Conservation (phyloP, 352 stramenopile species). For the Paralagenidium karlingii region DNA sequence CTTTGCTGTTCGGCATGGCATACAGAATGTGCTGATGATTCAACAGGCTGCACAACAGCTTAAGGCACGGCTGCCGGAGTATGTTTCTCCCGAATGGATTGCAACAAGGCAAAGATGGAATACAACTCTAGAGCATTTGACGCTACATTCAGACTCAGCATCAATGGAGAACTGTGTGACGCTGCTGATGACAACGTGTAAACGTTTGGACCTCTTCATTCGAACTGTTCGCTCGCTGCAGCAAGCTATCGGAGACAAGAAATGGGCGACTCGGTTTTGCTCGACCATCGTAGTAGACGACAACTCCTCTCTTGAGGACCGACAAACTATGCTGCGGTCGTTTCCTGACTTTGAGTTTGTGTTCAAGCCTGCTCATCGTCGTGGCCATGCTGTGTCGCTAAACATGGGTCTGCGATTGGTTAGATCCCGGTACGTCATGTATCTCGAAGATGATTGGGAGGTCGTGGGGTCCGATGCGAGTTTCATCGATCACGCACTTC, state of each 20-base stretch:
- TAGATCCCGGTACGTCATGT: constrained; percentile 27
- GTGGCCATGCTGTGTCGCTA: constrained; percentile 36
- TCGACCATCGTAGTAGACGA: constrained; percentile 39
- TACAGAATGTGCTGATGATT: not conserved
- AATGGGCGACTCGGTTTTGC: constrained; percentile 19
- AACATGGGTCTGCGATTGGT: constrained; percentile 20
- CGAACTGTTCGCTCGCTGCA: constrained; percentile 15
- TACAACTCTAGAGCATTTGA: too few relatives aligned
- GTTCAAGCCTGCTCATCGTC: constrained; percentile 13
- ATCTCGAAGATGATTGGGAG: constrained; percentile 55
- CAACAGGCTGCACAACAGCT: not conserved
- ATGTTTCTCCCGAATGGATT: constrained; percentile 11
- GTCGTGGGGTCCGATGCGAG: constrained; percentile 8
- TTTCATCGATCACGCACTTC: too few relatives aligned
- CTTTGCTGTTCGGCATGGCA: constrained; percentile 9
- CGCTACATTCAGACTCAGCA: too few relatives aligned
- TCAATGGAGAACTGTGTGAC: constrained; percentile 21
- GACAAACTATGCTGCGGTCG: constrained; percentile 13
- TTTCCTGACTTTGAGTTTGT: constrained; percentile 23
- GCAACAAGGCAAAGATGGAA: too few relatives aligned
- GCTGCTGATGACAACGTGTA: constrained; percentile 47
- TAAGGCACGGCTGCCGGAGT: constrained; percentile 1
- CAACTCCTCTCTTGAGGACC: constrained; percentile 22
- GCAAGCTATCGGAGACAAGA: constrained; percentile 4
- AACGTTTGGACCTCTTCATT: constrained; percentile 29